Conservation (phyloP, 202 grass and related monocot genomes). For the Hordeum pubiflorum region DNA sequence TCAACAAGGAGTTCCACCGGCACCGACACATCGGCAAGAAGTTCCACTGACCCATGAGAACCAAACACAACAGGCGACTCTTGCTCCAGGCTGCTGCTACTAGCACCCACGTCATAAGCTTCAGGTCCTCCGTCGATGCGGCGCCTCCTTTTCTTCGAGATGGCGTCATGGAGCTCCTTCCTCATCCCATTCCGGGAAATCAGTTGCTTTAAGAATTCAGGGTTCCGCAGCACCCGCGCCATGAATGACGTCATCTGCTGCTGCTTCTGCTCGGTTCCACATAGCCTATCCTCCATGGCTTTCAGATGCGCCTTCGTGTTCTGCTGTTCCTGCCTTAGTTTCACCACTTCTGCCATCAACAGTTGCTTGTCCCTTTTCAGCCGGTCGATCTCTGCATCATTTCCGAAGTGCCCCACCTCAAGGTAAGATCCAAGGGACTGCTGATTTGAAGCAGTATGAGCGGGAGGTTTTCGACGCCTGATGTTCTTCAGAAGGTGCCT, state of each 20-base stretch:
- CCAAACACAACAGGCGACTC: background rate
- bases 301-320: background rate
- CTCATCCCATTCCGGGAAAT: background rate
- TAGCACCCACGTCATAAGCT: background rate
- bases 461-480: background rate
- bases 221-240: background rate
- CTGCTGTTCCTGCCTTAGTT: slow-evolving; percentile 12
- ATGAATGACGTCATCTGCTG: slow-evolving; percentile 5
- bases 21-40: background rate
- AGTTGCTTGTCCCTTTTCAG: slow-evolving; percentile 1
- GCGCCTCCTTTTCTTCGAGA: slow-evolving; percentile 9
- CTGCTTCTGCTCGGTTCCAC: slow-evolving; percentile 1
- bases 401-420: background rate
- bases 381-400: slow-evolving; percentile 1
- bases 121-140: background rate
- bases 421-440: slow-evolving; percentile 7
- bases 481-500: slow-evolving; percentile 8
- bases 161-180: background rate
- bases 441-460: background rate
- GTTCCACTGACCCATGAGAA: background rate
- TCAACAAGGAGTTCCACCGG: background rate
- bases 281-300: slow-evolving; percentile 12
- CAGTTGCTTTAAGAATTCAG: slow-evolving; percentile 8
- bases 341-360: background rate
- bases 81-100: background rate